Percentiles rank a stretch among this genome's conserved stretches.
Conservation (phyloP, 2,329 filamentous ascomycete genomes). For the Hypoxylon rubiginosum region DNA sequence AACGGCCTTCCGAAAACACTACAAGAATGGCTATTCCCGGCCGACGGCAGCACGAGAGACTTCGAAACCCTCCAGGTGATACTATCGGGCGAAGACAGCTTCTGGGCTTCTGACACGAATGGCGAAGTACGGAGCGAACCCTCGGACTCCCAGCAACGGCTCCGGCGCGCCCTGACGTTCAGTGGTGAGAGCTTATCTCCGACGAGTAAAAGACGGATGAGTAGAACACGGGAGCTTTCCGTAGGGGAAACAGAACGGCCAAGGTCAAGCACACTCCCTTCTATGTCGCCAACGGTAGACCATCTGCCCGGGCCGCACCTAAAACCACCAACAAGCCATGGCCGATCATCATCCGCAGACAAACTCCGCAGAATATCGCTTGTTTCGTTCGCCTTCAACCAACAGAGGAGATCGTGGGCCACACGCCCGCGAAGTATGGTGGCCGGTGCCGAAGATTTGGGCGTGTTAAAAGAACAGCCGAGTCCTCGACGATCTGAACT, state of each 20-base stretch:
- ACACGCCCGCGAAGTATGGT: slow-evolving; percentile 45
- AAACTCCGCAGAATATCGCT: slow-evolving; percentile 36
- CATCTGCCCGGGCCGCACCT: slow-evolving; percentile 20
- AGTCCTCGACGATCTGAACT: slow-evolving; percentile 26
- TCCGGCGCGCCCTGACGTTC: slow-evolving; percentile 46
- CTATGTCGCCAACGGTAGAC: slow-evolving; percentile 32
- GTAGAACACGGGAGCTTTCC: slow-evolving; percentile 22
- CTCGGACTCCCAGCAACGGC: slow-evolving; percentile 34
- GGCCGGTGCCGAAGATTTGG: slow-evolving; percentile 37
- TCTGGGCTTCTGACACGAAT: slow-evolving; percentile 48
- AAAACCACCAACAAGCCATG: slow-evolving; percentile 24
- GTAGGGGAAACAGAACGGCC: slow-evolving; percentile 36
- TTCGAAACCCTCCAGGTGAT: slow-evolving; percentile 51
- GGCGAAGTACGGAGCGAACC: slow-evolving; percentile 48
- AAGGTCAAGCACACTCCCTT: slow-evolving; percentile 45
- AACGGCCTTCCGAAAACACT: slow-evolving; percentile 47
- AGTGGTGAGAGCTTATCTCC: slow-evolving; percentile 28
- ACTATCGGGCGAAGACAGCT: slow-evolving; percentile 48
- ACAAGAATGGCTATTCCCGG: slow-evolving; percentile 50
- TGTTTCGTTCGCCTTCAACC: slow-evolving; percentile 37
- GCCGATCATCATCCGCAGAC: slow-evolving; percentile 37
- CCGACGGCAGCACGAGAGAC: slow-evolving; percentile 48
- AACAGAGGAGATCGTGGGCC: slow-evolving; percentile 34
- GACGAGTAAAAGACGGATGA: slow-evolving; percentile 30
- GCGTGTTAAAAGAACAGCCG: slow-evolving; percentile 44